Evolutionary conservation across 1,284 basidiomycete genomes (phyloP), one percentile per base, ranked within the genome.

Genomic region (Mycocalia duriaeana): DNA sequence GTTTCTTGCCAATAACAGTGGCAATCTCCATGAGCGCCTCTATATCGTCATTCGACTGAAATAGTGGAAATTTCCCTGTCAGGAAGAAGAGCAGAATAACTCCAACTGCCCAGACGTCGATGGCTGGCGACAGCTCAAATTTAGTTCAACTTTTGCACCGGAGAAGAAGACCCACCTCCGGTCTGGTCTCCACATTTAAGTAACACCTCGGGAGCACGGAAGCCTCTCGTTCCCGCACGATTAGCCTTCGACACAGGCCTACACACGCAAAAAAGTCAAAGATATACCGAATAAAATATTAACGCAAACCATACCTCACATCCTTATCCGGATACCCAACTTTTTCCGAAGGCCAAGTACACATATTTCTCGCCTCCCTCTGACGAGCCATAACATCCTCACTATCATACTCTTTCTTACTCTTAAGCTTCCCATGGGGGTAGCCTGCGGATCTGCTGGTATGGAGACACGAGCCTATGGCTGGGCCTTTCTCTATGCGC

Each of bases 1-100:
- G 78, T 52, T 75, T 76, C 50, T 80, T 81, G 3, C 95, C 96
- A 56, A 98, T 85, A 42, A 99, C 85, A 9, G 83, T 75, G 4
- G 91, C 88, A 46, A 99, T 89, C 68, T 99, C 95, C 80, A 98
- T 88, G 31, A 99, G 71, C 4, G 95, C 95, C 64, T 99, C 95
- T 25, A 87, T 81, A 63, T 99, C 95, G 63, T 98, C 94, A 59
- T 82, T 90, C 22, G 94, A 92, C 61, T 94, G 91, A 70, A 99
- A 95, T 19, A 98, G 69, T 1, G 95, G 95, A 59, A 98, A 99
- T 56, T 96, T 95, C 50, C 84, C 81, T 0, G 88, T 88, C 20
- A 99, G 74, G 67, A 98, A 94, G 64, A 94, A 94, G 4, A 99
- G 75, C 0, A 99, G 68, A 46, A 98, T 96, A 61, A 89, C 86